phyloP scores from a whole-genome alignment of 2,329 filamentous ascomycete genomes.

The Scleromitrula shiraiana region DNA sequence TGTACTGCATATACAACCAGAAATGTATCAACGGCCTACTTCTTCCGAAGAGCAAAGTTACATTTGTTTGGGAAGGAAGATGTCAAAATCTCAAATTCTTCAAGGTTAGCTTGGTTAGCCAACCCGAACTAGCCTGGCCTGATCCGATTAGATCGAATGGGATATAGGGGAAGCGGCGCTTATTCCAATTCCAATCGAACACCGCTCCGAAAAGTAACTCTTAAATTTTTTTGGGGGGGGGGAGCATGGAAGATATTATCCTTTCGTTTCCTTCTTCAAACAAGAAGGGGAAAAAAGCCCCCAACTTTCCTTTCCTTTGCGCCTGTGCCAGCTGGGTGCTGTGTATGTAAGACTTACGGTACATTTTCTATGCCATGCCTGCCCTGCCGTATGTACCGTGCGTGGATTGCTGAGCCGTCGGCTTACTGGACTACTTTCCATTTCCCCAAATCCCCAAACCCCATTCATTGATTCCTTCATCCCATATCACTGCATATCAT shows the following conservation, averaged over 20 bases:
- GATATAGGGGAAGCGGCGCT: constrained; percentile 5
- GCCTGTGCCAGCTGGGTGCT: no score
- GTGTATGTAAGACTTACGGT: no score
- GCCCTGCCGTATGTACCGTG: background rate
- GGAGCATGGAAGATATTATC: no score
- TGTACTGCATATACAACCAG: background rate
- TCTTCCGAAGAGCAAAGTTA: background rate
- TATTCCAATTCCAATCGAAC: constrained; percentile 6
- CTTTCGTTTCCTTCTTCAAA: background rate
- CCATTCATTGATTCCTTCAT: background rate
- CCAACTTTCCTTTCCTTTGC: no score
- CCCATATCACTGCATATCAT: constrained; percentile 8
- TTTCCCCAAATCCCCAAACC: background rate
- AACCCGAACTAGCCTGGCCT: no score
- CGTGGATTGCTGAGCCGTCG: background rate
- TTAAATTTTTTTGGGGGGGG: no score
- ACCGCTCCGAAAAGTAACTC: no score
- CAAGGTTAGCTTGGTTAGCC: background rate
- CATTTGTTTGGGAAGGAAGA: no score
- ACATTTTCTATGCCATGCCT: background rate
- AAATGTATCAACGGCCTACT: background rate
- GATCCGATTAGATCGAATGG: no score
- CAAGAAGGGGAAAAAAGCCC: no score
- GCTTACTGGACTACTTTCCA: background rate
- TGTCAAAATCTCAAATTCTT: no score